These are phyloP conservation scores for Skeletonema menzelii DNA, from an alignment of 108 stramenopile genomes.

Conservation along the genomic window DNA sequence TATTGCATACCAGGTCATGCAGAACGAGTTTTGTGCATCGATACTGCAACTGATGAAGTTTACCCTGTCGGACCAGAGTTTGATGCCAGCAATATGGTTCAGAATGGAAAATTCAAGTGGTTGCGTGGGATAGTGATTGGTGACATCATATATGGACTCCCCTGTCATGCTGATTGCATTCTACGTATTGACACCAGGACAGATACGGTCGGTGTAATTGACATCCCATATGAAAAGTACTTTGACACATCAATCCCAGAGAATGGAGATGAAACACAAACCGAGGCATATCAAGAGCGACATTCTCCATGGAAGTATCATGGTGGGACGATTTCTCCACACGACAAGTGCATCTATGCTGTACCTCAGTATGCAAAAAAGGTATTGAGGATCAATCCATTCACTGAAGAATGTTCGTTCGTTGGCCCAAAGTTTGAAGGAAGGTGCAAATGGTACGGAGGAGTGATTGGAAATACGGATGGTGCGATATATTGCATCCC, in stretches of 20 bases:
- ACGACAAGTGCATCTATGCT: constrained; percentile 81
- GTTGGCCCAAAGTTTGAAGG: constrained; percentile 72
- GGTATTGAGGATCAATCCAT: constrained; percentile 78
- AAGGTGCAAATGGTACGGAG: constrained; percentile 90
- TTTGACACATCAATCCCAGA: constrained; percentile 21
- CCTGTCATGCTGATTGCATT: constrained; percentile 79
- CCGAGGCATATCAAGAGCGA: constrained; percentile 42
- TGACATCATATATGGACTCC: constrained; percentile 81
- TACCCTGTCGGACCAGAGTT: constrained; percentile 69
- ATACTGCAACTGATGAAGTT: constrained; percentile 57
- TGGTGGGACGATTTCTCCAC: constrained; percentile 71
- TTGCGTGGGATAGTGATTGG: constrained; percentile 72
- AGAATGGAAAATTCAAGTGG: constrained; percentile 82
- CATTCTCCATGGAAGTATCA: constrained; percentile 82
- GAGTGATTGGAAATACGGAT: constrained; percentile 68
- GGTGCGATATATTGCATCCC: constrained; percentile 87
- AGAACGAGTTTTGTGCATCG: constrained; percentile 62
- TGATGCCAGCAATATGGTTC: constrained; percentile 29
- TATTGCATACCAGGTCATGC: constrained; percentile 88
- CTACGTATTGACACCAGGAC: constrained; percentile 70
- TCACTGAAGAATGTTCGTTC: constrained; percentile 50
- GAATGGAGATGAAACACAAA: constrained; percentile 17
- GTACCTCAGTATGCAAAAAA: constrained; percentile 75
- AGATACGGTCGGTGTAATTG: constrained; percentile 56
- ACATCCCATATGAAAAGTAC: constrained; percentile 69